Conservation (phyloP, 768 basidiomycete species). For the Boletus edulis region DNA sequence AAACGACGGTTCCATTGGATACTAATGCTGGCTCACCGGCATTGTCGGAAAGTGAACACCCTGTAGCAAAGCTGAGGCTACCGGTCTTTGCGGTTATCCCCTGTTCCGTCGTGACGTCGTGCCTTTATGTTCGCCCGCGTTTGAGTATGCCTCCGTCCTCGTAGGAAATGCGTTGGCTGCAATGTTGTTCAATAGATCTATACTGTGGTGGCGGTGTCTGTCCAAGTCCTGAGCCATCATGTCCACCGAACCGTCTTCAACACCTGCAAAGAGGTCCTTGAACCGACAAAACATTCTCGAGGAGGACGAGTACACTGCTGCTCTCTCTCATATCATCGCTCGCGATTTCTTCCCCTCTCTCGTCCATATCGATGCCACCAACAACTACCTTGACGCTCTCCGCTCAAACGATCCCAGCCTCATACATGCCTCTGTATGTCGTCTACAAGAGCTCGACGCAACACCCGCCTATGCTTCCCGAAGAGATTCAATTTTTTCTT, state of each 20-base stretch:
- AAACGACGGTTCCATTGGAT: no score
- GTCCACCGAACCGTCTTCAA: constrained; percentile 31
- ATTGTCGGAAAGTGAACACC: no score
- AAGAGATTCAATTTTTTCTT: constrained; percentile 44
- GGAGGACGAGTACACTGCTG: constrained; percentile 94
- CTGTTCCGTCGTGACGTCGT: no score
- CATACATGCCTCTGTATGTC: constrained; percentile 74
- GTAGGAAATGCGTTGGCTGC: no score
- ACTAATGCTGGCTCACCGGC: no score
- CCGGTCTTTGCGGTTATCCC: no score
- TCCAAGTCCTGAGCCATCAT: constrained; percentile 15
- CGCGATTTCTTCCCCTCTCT: constrained; percentile 98
- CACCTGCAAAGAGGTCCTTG: constrained; percentile 50
- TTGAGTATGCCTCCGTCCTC: no score
- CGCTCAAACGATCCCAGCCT: constrained; percentile 71
- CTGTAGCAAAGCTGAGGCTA: no score
- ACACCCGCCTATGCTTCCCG: constrained; percentile 45
- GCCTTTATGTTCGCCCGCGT: no score
- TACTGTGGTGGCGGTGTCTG: background rate
- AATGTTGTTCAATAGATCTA: no score
- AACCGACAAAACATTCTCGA: constrained; percentile 73
- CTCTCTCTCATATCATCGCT: constrained; percentile 88
- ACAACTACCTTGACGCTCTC: constrained; percentile 80
- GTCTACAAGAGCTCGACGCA: constrained; percentile 57
- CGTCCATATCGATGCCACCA: constrained; percentile 84